These are phyloP conservation scores for Raffaelea ambrosiae DNA, from an alignment of 2,329 filamentous ascomycete genomes.

Conservation along the genomic window DNA sequence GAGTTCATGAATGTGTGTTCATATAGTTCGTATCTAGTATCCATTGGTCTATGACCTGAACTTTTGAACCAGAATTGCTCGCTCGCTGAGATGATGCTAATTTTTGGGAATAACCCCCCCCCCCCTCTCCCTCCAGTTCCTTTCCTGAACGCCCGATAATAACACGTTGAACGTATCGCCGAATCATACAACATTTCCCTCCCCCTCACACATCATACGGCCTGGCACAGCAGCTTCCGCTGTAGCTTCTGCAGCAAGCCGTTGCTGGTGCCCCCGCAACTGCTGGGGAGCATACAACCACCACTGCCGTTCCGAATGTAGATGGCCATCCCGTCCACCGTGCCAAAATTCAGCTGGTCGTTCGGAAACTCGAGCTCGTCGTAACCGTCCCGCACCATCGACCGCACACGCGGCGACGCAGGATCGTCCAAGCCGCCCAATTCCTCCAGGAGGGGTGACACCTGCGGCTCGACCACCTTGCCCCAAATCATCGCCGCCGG, in stretches of 20 bases:
- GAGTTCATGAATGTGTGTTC: too few relatives aligned
- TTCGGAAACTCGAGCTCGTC: conserved; percentile 8
- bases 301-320: conserved; percentile 8
- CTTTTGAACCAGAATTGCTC: too few relatives aligned
- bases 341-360: conserved; percentile 10
- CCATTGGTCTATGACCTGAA: too few relatives aligned
- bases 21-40: too few relatives aligned
- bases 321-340: conserved; percentile 8
- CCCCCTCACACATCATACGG: conserved; percentile 22
- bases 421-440: conserved; percentile 11
- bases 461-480: not conserved
- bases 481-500: conserved; percentile 22
- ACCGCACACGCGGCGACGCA: conserved; percentile 11
- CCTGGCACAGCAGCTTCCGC: conserved; percentile 3
- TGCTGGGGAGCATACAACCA: not conserved
- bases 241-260: conserved; percentile 4
- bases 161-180: too few relatives aligned
- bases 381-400: conserved; percentile 10
- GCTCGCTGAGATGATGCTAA: too few relatives aligned
- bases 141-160: too few relatives aligned
- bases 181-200: too few relatives aligned
- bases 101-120: too few relatives aligned
- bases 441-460: conserved; percentile 5
- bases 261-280: not conserved
- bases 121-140: too few relatives aligned